phyloP scores from a whole-genome alignment of 73 alveolate genomes.

The Blepharisma japonicum region DNA sequence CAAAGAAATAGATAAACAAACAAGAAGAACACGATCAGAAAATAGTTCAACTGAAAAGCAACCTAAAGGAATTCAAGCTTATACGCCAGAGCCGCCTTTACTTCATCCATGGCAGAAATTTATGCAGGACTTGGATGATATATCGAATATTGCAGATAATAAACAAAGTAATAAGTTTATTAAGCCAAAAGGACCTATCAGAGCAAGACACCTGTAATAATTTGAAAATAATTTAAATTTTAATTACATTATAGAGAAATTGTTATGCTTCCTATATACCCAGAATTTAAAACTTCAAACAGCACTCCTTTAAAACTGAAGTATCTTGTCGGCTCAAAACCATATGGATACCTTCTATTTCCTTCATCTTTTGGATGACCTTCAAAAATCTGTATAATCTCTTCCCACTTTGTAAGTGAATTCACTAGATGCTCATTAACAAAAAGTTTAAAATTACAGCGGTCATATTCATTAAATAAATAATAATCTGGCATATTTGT shows the following conservation, averaged over 20 bases:
- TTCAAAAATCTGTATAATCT: neutral
- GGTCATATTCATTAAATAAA: slow-evolving; percentile 21
- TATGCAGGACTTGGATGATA: too few relatives aligned
- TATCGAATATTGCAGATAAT: too few relatives aligned
- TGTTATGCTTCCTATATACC: slow-evolving; percentile 21
- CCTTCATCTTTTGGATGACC: neutral
- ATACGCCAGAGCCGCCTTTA: too few relatives aligned
- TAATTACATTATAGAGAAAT: neutral
- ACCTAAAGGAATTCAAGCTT: too few relatives aligned
- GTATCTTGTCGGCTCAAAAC: slow-evolving; percentile 14
- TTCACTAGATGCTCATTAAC: neutral
- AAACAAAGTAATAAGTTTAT: too few relatives aligned
- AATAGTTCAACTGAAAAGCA: too few relatives aligned
- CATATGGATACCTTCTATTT: slow-evolving; percentile 18
- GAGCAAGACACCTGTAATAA: too few relatives aligned
- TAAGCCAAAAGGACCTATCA: too few relatives aligned
- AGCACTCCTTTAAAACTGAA: neutral
- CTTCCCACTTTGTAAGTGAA: neutral
- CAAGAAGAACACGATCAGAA: too few relatives aligned
- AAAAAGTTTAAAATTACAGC: slow-evolving; percentile 22
- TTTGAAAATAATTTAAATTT: neutral
- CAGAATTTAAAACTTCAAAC: slow-evolving; percentile 15
- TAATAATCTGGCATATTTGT: slow-evolving; percentile 22
- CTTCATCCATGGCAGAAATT: too few relatives aligned
- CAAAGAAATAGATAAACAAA: too few relatives aligned